These are phyloP conservation scores for Odontarrhena argentea DNA, from an alignment of 345 rosid species.

Conservation along the genomic window DNA sequence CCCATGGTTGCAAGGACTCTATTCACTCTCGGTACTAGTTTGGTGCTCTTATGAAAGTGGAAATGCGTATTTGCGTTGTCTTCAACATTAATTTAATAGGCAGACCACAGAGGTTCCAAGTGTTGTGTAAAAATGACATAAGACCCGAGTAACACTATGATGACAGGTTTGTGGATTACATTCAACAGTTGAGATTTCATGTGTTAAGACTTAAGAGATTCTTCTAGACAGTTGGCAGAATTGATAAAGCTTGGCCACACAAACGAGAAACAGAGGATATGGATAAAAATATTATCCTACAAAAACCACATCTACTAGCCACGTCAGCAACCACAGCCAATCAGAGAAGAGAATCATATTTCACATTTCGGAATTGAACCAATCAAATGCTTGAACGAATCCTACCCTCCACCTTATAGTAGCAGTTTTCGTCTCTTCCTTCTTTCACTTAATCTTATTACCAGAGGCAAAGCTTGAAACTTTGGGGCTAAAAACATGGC, in stretches of 20 bases:
- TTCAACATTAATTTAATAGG: background rate
- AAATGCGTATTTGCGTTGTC: background rate
- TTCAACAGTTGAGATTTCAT: constrained; percentile 18
- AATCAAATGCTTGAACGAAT: constrained; percentile 45
- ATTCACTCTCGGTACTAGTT: too few relatives aligned
- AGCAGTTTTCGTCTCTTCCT: constrained; percentile 31
- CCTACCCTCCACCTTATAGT: constrained; percentile 64
- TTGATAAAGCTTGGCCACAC: constrained; percentile 38
- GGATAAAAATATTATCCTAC: constrained; percentile 53
- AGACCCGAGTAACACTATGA: background rate
- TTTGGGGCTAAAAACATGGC: constrained; percentile 42
- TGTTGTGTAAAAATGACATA: background rate
- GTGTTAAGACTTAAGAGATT: constrained; percentile 16
- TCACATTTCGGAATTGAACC: constrained; percentile 46
- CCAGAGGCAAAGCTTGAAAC: constrained; percentile 24
- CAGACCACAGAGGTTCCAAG: constrained; percentile 10
- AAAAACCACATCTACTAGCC: constrained; percentile 49
- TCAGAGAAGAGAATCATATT: constrained; percentile 61
- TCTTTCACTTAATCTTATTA: constrained; percentile 32
- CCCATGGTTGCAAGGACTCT: background rate
- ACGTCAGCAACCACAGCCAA: constrained; percentile 52
- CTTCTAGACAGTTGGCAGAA: constrained; percentile 8
- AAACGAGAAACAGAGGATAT: constrained; percentile 30
- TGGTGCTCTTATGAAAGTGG: background rate
- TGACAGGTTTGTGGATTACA: constrained; percentile 25